Evolutionary conservation across 2,329 filamentous ascomycete species (phyloP), one percentile per base, ranked within the genome.

Genomic region (Sclerotinia glacialis): DNA sequence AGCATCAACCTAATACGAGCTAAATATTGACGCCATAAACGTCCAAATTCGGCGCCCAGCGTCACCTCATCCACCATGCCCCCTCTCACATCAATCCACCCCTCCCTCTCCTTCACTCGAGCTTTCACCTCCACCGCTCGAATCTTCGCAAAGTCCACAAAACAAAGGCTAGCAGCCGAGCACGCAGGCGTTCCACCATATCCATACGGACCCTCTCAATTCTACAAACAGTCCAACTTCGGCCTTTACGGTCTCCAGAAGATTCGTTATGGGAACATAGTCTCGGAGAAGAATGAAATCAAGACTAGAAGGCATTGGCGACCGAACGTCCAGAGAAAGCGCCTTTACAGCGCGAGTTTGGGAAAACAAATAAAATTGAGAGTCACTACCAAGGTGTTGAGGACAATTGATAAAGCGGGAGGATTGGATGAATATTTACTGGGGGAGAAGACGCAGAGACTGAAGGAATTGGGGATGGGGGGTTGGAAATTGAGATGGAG

Each of bases 401-500:
- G 86, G 75, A 89, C 87, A 46, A 91, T 98, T 75, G 88, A 92
- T 76, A 94, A 93, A 77, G 87, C 89, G 69, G 94, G 94, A 68
- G 93, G 95, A 9, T 83, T 99, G 70, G 95, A 99, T 78, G 88
- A 93, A 75, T 99, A 99, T 80, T 82, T 99, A 55, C 82, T 97
- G 52, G 93, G 92, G 72, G 85, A 87, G 77, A 95, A 92, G 79
- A 82, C 89, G 21, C 84, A 83, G 50, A 85, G 95, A 70, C 84
- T 98, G 75, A 91, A 89, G 80, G 92, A 97, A 78, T 82, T 99
- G 67, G 95, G 95, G 6, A 87, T 94, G 63, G 89, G 89, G 71
- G 95, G 95, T 8, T 99, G 95, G 95, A 86, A 89, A 73, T 80
- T 99, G 74, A 83, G 95, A 71, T 97, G 93, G 91, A 85, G 91